These are phyloP conservation scores for Populus hybrid DNA, from an alignment of 441 rosid genomes.

Conservation along the genomic window DNA sequence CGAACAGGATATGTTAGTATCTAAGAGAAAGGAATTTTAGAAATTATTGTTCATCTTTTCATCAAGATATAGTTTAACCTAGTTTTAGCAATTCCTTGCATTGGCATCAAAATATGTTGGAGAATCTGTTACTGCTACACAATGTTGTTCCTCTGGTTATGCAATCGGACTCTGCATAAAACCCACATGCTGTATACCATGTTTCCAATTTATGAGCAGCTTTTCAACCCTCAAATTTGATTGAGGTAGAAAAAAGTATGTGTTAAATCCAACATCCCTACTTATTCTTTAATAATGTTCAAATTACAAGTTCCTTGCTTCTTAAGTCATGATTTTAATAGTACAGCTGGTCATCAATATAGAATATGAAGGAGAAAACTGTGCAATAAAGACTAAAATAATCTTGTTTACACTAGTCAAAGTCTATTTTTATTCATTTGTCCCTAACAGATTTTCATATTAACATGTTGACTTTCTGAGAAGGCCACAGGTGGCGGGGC, in stretches of 20 bases:
- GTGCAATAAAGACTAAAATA: background rate
- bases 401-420: background rate
- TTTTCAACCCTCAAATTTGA: background rate
- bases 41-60: background rate
- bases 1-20: background rate
- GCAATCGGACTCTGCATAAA: background rate
- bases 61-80: background rate
- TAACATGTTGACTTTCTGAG: constrained; percentile 37
- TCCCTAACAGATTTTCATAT: constrained; percentile 5
- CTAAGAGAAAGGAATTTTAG: background rate
- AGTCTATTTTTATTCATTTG: background rate
- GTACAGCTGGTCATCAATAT: background rate
- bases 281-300: background rate
- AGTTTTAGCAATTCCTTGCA: background rate
- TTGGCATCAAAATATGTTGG: background rate
- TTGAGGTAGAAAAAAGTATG: background rate
- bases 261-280: background rate
- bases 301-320: constrained; percentile 2
- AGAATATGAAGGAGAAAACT: background rate
- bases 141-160: background rate
- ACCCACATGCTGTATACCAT: background rate
- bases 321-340: background rate
- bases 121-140: background rate
- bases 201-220: background rate
- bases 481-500: constrained; percentile 99